phyloP scores from a whole-genome alignment of 352 stramenopile genomes.

The Saprolegnia parasitica region DNA sequence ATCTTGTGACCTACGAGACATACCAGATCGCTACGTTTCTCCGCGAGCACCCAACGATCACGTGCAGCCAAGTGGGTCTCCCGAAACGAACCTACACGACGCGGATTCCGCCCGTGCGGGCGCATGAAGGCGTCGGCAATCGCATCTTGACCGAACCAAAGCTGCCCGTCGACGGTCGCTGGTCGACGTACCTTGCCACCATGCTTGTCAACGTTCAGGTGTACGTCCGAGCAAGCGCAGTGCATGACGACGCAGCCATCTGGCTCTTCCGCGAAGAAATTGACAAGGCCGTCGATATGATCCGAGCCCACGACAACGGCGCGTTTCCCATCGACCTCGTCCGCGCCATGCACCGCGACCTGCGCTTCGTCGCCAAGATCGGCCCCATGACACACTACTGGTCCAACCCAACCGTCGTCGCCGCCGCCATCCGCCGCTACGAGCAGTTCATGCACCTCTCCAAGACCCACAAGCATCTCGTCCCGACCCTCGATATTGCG shows the following conservation, averaged over 20 bases:
- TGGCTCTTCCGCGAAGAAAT: not conserved
- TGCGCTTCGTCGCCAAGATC: not conserved
- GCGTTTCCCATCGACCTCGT: constrained; percentile 3
- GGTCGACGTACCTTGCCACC: not conserved
- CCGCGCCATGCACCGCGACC: not conserved
- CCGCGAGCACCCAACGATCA: not conserved
- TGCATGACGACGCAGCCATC: not conserved
- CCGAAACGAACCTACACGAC: not conserved
- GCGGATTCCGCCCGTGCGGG: too few species aligned
- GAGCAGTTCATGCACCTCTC: not conserved
- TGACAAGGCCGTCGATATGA: not conserved
- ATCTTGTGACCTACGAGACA: not conserved
- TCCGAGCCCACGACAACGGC: not conserved
- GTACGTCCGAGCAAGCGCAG: too few species aligned
- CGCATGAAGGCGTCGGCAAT: not conserved
- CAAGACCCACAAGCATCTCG: not conserved
- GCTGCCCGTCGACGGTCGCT: not conserved
- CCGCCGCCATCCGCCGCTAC: not conserved
- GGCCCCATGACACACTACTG: not conserved
- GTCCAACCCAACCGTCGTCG: not conserved
- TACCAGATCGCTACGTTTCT: not conserved
- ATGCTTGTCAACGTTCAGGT: too few species aligned
- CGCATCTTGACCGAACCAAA: not conserved
- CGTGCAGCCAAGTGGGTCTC: not conserved
- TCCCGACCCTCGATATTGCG: not conserved